Evolutionary conservation across 2,329 filamentous ascomycete genomes (phyloP), one percentile per base, ranked within the genome.

Genomic region (Diaporthe ilicicola): DNA sequence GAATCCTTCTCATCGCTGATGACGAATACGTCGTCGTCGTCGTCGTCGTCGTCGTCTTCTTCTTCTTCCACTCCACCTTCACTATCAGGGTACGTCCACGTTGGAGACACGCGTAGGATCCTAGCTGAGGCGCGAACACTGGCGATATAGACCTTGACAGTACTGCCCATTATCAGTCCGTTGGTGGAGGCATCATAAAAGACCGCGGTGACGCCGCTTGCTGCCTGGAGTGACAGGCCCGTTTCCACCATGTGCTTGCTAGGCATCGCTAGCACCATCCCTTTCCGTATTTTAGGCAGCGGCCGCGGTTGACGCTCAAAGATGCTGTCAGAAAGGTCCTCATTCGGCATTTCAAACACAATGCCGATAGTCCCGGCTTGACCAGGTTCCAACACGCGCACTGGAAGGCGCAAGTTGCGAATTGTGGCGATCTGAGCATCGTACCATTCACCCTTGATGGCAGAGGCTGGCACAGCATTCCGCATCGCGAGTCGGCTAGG

Each of bases 341-440:
- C 79, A 19, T 79, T 73, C 1, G 81, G 75, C 5, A 81, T 77
- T 39, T 87, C 84, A n/a, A 92, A 86, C 3, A 92, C 87, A 64
- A 98, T 84, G 0, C 95, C 95, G 67, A 99, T 88, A 0, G 95
- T 98, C 0, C 95, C 96, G 7, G 95, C 94, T 81, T 99, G 95
- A 12, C 94, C 94, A 19, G 91, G 87, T 64, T 91, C 87, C 9
- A 98, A 86, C 0, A 87, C 89, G 56, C 90, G 89, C 0, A 98
- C 94, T 0, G 95, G 94, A 3, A 98, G 85, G 6, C 95, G 90
- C 10, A 99, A 85, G 75, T 97, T 97, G 27, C 95, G 92, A 53
- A 98, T 91, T 76, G 95, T 98, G 54, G 93, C 91, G 67, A 98
- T 90, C 53, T 88, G 91, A 7, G 95, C 94, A 29, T 87, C 86